Base-by-base conservation (phyloP, 1,284 basidiomycete species). In the Earliella scabrosa region DNA sequence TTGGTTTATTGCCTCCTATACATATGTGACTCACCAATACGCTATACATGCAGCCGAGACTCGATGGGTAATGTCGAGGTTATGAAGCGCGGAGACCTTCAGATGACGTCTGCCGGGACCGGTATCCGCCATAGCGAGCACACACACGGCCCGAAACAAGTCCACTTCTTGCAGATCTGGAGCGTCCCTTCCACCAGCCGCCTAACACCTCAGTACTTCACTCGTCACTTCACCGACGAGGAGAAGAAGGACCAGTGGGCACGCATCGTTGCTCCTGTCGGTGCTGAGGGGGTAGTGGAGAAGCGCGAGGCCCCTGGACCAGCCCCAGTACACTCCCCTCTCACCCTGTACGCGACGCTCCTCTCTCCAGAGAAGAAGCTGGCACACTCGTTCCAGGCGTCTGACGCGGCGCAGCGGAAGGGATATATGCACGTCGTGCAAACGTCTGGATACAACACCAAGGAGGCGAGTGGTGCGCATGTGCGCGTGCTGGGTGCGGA, bases 81-180 rank as follows among this genome's bases (percentile, higher is more conserved):
- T 54, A 84, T 97, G 68, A 87, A 86, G 67, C 86, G 93, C 14
- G 95, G 95, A 2, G 91, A 94, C 65, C 68, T 98, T 34, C 95
- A 98, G 73, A 87, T 97, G 76, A 97, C 95, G 0, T 91, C 88
- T 3, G 87, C 94, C 0, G 95, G 95, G 10, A 92, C 88, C 0
- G 93, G 93, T 2, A 94, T 95, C 63, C 80, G 85, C 0, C 93
- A 95, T 74, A 94, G 93, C 58, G 90, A 93, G 68, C 83, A 89
- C 63, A 75, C 82, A 2, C 72, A 88, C 63, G 86, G 87, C 31
- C 50, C 68, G 4, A 71, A 79, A 44, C 78, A 82, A 50, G 87
- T 88, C 1, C 90, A 96, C 72, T 95, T 96, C 77, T 79, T 95
- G 10, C 90, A 93, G 69, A 95, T 97, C 63, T 97, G 94, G 95